These are phyloP conservation scores for Heterobasidion parviporum DNA, from an alignment of 1,284 basidiomycete species.

Conservation along the genomic window DNA sequence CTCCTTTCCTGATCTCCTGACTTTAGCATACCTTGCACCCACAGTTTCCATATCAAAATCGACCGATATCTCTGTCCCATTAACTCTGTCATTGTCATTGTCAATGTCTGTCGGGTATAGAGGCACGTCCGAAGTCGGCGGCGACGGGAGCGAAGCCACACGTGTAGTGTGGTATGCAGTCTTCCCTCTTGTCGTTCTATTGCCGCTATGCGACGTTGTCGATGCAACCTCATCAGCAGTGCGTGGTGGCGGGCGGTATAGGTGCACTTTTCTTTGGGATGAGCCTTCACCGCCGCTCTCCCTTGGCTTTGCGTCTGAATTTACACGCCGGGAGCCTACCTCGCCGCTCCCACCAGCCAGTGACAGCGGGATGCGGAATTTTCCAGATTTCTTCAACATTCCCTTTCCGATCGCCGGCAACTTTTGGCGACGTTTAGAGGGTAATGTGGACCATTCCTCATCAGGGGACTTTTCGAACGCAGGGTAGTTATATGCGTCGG, in stretches of 20 bases:
- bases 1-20: neutral
- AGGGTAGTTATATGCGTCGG: neutral
- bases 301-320: neutral
- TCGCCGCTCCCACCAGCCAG: neutral
- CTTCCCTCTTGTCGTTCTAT: no score
- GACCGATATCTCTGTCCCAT: neutral
- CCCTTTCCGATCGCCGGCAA: neutral
- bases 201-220: no score
- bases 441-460: constrained; percentile 1
- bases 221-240: no score
- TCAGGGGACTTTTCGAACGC: neutral
- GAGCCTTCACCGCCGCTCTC: neutral
- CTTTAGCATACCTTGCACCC: neutral
- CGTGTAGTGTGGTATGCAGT: no score
- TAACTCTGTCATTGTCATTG: neutral
- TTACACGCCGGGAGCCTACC: neutral
- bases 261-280: neutral
- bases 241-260: constrained; percentile 1
- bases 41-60: neutral
- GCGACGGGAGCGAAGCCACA: neutral
- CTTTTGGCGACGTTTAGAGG: neutral
- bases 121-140: neutral
- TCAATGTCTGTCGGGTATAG: neutral
- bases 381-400: neutral
- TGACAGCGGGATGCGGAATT: neutral